Percentiles rank a stretch among this genome's conserved stretches.
Conservation (phyloP, 208 protist species). For the Leishmania gerbilli region DNA sequence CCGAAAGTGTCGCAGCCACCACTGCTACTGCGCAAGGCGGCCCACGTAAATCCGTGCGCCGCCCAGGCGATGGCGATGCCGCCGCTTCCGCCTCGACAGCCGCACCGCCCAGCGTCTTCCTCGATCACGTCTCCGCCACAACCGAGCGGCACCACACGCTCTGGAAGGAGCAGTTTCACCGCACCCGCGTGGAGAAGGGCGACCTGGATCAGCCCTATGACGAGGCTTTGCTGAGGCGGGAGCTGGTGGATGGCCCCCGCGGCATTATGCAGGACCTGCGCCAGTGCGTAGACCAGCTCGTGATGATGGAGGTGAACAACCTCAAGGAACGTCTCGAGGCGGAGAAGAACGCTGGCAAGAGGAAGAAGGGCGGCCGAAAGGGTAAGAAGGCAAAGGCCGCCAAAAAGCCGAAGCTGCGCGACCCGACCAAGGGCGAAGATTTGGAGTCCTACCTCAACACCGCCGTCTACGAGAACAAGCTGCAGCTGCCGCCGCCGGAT, state of each 20-base stretch:
- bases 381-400: conserved; percentile 74
- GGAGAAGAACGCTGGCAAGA: conserved; percentile 60
- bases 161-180: conserved; percentile 73
- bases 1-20: background rate
- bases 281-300: conserved; percentile 90
- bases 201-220: conserved; percentile 86
- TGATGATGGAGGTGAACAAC: conserved; percentile 92
- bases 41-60: conserved; percentile 10
- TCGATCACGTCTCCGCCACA: conserved; percentile 49
- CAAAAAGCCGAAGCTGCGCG: conserved; percentile 84
- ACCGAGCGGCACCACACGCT: conserved; percentile 66
- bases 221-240: conserved; percentile 60
- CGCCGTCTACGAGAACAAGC: conserved; percentile 81
- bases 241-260: conserved; percentile 86
- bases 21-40: background rate
- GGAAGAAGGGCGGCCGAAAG: conserved; percentile 34
- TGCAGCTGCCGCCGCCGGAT: conserved; percentile 64
- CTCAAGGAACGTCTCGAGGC: conserved; percentile 84
- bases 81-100: conserved; percentile 36
- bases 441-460: conserved; percentile 85
- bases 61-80: conserved; percentile 28
- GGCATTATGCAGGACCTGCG: conserved; percentile 92
- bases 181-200: conserved; percentile 51
- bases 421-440: conserved; percentile 82
- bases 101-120: conserved; percentile 57